phyloP scores from a whole-genome alignment of 805 yeast genomes.

The Monosporozyma unispora region DNA sequence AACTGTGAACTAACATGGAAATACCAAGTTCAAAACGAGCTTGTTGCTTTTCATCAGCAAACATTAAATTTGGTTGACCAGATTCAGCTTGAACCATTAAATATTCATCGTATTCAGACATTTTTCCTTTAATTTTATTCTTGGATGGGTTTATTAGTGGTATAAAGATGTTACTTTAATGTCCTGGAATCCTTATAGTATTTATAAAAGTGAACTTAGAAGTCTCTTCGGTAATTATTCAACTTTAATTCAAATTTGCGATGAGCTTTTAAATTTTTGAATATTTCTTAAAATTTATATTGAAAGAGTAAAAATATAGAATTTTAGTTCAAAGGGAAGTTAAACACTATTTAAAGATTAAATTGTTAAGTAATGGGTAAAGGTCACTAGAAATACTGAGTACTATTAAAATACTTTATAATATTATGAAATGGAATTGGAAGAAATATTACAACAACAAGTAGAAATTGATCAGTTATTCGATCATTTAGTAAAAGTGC shows the following conservation, averaged over 20 bases:
- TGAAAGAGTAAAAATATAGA: not conserved
- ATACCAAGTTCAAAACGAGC: conserved; percentile 88
- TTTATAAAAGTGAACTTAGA: no score
- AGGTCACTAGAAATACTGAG: no score
- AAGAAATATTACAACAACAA: conserved; percentile 19
- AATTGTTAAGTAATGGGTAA: no score
- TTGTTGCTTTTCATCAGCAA: conserved; percentile 57
- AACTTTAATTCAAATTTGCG: not conserved
- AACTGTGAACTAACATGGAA: conserved; percentile 78
- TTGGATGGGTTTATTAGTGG: no score
- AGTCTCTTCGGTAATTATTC: no score
- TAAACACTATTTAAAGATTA: no score
- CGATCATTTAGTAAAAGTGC: conserved; percentile 13
- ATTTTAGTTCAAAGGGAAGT: not conserved
- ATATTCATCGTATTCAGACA: conserved; percentile 28
- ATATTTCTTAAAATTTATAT: not conserved
- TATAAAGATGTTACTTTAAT: no score
- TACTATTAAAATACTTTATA: no score
- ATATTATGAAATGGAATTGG: conserved; percentile 7
- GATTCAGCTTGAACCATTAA: conserved; percentile 48
- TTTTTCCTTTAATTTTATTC: no score
- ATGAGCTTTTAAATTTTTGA: conserved; percentile 2
- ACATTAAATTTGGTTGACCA: conserved; percentile 33
- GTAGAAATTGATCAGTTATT: conserved; percentile 18
- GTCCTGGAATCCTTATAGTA: no score